These are phyloP conservation scores for Geranium brycei DNA, from an alignment of 345 rosid genomes.

Conservation along the genomic window DNA sequence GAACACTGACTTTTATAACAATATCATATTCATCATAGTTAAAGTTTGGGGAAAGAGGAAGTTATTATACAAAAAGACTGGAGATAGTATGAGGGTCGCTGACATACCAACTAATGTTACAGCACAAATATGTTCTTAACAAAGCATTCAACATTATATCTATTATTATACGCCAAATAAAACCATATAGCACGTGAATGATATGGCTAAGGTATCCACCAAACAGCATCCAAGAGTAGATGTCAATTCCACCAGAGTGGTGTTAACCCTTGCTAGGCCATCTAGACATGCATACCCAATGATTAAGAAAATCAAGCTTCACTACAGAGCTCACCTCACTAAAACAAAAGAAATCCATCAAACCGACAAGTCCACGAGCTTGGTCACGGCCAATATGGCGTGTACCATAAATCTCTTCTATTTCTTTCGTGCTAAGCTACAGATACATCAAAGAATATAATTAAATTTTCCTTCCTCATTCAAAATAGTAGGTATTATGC, in stretches of 20 bases:
- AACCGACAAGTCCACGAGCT: conserved; percentile 75
- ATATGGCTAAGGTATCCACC: not conserved
- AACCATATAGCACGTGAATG: not conserved
- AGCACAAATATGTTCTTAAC: not conserved
- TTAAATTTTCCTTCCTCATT: not conserved
- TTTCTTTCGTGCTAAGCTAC: conserved; percentile 60
- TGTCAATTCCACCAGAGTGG: not conserved
- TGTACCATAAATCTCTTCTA: conserved; percentile 63
- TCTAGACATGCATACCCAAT: not conserved
- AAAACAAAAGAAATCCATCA: conserved; percentile 98
- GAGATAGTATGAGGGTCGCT: not conserved
- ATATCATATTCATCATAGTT: no score
- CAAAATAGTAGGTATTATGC: not conserved
- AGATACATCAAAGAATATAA: conserved; percentile 7
- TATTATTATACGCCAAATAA: no score
- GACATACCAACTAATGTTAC: not conserved
- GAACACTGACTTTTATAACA: no score
- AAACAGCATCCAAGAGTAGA: not conserved
- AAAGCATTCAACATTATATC: not conserved
- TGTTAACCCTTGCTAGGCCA: no score
- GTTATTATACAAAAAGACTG: no score
- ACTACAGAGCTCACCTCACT: conserved; percentile 53
- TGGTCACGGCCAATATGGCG: conserved; percentile 88
- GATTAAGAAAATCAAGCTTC: not conserved
- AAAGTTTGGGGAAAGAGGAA: no score